Percentiles rank a stretch among this genome's conserved stretches.
phyloP scores from a whole-genome alignment of 2,329 filamentous ascomycete genomes.

The Amesomyces nigricolor region DNA sequence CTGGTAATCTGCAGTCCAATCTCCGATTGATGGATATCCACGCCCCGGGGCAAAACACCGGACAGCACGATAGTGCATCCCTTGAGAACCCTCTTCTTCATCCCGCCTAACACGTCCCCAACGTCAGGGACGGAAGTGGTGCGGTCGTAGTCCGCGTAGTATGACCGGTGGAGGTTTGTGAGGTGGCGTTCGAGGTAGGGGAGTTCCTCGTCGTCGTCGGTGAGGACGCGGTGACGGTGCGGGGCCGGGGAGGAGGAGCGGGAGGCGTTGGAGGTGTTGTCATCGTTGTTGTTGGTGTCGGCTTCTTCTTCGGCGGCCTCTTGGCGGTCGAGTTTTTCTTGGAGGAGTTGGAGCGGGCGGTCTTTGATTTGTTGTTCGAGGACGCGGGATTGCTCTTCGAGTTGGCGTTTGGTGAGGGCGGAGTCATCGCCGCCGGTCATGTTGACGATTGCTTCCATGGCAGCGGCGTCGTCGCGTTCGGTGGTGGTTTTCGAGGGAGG shows the following conservation, averaged over 20 bases:
- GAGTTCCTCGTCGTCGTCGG: slow-evolving; percentile 83
- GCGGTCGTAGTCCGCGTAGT: slow-evolving; percentile 77
- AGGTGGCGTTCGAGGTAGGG: slow-evolving; percentile 70
- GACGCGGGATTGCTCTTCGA: slow-evolving; percentile 78
- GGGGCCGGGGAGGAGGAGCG: slow-evolving; percentile 32
- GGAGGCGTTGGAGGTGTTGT: neutral
- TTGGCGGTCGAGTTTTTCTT: slow-evolving; percentile 83
- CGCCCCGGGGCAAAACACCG: slow-evolving; percentile 78
- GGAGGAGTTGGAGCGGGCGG: slow-evolving; percentile 82
- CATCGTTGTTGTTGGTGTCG: slow-evolving; percentile 32
- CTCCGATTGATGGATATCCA: slow-evolving; percentile 74
- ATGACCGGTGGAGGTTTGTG: slow-evolving; percentile 66
- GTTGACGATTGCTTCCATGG: slow-evolving; percentile 66
- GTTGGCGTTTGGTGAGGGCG: slow-evolving; percentile 64
- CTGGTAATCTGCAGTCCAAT: slow-evolving; percentile 79
- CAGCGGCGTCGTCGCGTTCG: slow-evolving; percentile 31
- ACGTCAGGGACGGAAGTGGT: slow-evolving; percentile 70
- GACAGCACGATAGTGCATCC: slow-evolving; percentile 80
- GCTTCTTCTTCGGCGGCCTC: slow-evolving; percentile 51
- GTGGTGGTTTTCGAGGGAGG: neutral
- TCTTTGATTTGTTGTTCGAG: slow-evolving; percentile 86
- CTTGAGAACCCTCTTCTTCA: slow-evolving; percentile 72
- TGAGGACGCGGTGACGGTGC: slow-evolving; percentile 67
- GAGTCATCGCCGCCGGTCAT: slow-evolving; percentile 62
- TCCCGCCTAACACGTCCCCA: slow-evolving; percentile 71